Percentiles rank a stretch among this genome's conserved stretches.
These are phyloP conservation scores for Dispira simplex DNA, from an alignment of 192 early-diverging fungal species.

Conservation along the genomic window DNA sequence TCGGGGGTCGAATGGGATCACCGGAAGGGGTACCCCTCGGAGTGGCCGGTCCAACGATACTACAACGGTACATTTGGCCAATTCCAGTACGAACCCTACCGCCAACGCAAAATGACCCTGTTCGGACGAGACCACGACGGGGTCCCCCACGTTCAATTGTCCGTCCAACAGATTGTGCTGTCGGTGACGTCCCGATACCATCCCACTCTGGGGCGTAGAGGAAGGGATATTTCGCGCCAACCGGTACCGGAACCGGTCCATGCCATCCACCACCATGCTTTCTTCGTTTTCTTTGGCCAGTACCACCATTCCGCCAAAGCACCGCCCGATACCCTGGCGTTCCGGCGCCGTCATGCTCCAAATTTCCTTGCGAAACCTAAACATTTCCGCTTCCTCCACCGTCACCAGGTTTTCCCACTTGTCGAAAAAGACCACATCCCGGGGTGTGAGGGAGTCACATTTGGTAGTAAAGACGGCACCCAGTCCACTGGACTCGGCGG, in stretches of 20 bases:
- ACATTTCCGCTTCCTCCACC: constrained; percentile 56
- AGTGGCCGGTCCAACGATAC: constrained; percentile 46
- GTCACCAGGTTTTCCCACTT: constrained; percentile 64
- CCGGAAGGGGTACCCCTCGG: constrained; percentile 40
- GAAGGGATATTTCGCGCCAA: not conserved
- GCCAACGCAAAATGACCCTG: constrained; percentile 54
- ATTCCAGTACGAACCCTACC: constrained; percentile 50
- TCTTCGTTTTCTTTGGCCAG: constrained; percentile 8
- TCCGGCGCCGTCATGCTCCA: constrained; percentile 40
- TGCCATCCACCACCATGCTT: not conserved
- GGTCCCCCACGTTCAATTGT: constrained; percentile 47
- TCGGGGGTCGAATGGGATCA: constrained; percentile 31
- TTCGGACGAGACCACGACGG: constrained; percentile 67
- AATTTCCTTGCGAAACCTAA: constrained; percentile 42
- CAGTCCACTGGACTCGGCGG: constrained; percentile 33
- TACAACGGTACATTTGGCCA: constrained; percentile 29
- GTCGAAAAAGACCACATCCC: constrained; percentile 52
- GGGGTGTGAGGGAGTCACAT: constrained; percentile 36
- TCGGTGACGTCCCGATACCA: not conserved
- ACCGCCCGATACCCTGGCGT: constrained; percentile 32
- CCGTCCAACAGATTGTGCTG: constrained; percentile 8
- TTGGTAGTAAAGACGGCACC: constrained; percentile 40
- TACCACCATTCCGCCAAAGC: constrained; percentile 22
- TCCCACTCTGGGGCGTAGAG: not conserved
- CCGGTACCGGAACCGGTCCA: constrained; percentile 14